A percentile compares a stretch with the other conserved stretches of the same genome.
phyloP scores from a whole-genome alignment of 225 moss, liverwort and hornwort species.

The Takakia lepidozioides region DNA sequence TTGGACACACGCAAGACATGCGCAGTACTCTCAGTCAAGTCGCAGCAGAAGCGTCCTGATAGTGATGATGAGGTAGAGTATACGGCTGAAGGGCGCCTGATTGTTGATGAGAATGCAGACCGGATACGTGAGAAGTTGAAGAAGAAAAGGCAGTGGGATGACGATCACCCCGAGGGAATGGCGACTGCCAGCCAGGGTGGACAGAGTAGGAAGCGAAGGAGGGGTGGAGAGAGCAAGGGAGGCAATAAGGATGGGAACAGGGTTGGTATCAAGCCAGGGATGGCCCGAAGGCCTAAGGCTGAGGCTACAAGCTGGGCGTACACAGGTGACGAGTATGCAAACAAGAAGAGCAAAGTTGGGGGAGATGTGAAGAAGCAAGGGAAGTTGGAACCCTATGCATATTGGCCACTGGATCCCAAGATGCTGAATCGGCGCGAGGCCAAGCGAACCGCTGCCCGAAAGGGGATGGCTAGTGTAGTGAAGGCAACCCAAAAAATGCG shows the following conservation, averaged over 20 bases:
- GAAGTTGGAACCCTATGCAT: conserved; percentile 91
- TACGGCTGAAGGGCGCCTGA: conserved; percentile 79
- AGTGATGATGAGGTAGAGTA: conserved; percentile 75
- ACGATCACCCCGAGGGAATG: conserved; percentile 46
- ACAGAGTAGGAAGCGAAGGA: conserved; percentile 31
- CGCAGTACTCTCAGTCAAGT: conserved; percentile 60
- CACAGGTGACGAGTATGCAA: conserved; percentile 92
- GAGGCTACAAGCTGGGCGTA: conserved; percentile 73
- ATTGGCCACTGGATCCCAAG: conserved; percentile 97
- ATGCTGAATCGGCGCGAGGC: conserved; percentile 81
- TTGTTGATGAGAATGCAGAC: conserved; percentile 85
- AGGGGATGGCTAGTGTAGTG: conserved; percentile 85
- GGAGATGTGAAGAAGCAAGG: conserved; percentile 89
- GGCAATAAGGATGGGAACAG: conserved; percentile 43
- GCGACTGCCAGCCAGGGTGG: conserved; percentile 50
- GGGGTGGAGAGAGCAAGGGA: conserved; percentile 16
- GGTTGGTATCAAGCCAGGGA: conserved; percentile 16
- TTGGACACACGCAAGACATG: conserved; percentile 79
- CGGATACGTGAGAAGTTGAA: conserved; percentile 60
- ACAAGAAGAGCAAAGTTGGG: conserved; percentile 69
- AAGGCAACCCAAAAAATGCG: conserved; percentile 57
- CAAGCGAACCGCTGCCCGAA: conserved; percentile 70
- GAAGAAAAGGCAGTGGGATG: conserved; percentile 57
- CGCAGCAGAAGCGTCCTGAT: conserved; percentile 46
- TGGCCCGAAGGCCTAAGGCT: conserved; percentile 26